These are phyloP conservation scores for Xylaria grammica DNA, from an alignment of 495 filamentous ascomycete species.

Conservation along the genomic window DNA sequence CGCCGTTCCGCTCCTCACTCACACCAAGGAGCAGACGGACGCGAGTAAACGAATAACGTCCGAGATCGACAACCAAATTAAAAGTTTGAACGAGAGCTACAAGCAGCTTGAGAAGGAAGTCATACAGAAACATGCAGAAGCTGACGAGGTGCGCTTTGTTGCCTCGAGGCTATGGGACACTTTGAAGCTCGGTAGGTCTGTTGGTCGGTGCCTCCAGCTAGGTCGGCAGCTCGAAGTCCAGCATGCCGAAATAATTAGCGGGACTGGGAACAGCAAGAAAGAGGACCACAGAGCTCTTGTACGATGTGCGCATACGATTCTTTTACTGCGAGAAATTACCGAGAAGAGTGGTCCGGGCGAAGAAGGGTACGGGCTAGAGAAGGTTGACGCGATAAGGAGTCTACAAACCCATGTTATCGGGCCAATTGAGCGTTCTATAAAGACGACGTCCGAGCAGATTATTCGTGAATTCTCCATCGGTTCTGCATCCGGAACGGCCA, in stretches of 20 bases:
- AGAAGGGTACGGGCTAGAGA: conserved; percentile 77
- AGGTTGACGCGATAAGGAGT: conserved; percentile 69
- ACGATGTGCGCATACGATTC: conserved; percentile 74
- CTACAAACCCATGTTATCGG: conserved; percentile 68
- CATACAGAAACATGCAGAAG: conserved; percentile 76
- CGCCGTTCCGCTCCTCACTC: conserved; percentile 79
- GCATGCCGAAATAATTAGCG: conserved; percentile 57
- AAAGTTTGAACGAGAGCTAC: conserved; percentile 80
- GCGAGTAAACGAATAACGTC: conserved; percentile 71
- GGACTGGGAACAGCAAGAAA: conserved; percentile 44
- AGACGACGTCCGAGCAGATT: conserved; percentile 75
- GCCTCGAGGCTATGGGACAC: conserved; percentile 77
- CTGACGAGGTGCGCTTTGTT: conserved; percentile 75
- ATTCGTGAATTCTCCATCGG: conserved; percentile 84
- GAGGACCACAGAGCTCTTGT: conserved; percentile 81
- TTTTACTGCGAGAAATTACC: conserved; percentile 75
- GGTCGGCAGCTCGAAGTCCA: conserved; percentile 88
- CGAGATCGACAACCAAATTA: conserved; percentile 76
- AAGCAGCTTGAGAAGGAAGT: conserved; percentile 83
- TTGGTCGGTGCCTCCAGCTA: conserved; percentile 75
- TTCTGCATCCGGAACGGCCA: conserved; percentile 58
- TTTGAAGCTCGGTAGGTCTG: conserved; percentile 75
- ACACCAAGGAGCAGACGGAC: conserved; percentile 73
- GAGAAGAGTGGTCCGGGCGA: conserved; percentile 64
- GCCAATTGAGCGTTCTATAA: conserved; percentile 72